Percentiles rank a stretch among this genome's conserved stretches.
These are phyloP conservation scores for Vitis riparia DNA, from an alignment of 164 flowering plant genomes.

Conservation along the genomic window DNA sequence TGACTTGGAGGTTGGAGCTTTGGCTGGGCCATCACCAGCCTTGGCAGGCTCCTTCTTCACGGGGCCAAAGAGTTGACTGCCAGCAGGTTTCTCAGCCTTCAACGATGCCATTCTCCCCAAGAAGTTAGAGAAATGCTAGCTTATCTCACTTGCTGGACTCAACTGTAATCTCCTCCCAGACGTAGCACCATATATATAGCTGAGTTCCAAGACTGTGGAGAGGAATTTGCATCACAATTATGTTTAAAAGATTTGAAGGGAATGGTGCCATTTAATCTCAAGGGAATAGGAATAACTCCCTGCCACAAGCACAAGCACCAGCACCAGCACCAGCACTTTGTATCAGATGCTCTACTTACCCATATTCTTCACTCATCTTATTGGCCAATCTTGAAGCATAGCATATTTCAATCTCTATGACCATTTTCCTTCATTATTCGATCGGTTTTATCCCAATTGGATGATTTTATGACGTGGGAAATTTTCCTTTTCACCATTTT, in stretches of 20 bases:
- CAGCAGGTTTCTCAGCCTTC: constrained; percentile 47
- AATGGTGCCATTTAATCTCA: not conserved
- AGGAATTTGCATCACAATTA: constrained; percentile 4
- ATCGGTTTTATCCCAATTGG: no score
- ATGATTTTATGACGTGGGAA: no score
- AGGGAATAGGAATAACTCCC: not conserved
- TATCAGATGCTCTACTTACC: constrained; percentile 7
- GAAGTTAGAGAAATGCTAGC: not conserved
- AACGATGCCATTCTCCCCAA: constrained; percentile 38
- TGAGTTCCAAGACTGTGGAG: not conserved
- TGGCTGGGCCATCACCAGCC: constrained; percentile 22
- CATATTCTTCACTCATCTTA: not conserved
- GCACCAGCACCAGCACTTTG: not conserved
- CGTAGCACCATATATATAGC: not conserved
- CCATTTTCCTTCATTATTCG: no score
- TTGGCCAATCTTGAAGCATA: no score
- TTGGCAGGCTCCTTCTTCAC: constrained; percentile 44
- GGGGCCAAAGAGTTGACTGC: constrained; percentile 36
- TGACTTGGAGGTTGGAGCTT: constrained; percentile 27
- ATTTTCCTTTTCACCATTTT: no score
- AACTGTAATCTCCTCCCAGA: not conserved
- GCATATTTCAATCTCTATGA: no score
- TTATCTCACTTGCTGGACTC: no score
- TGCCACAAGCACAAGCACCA: no score
- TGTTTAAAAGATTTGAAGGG: not conserved